phyloP scores from a whole-genome alignment of 129 eudicot species.

The Lonicera japonica region DNA sequence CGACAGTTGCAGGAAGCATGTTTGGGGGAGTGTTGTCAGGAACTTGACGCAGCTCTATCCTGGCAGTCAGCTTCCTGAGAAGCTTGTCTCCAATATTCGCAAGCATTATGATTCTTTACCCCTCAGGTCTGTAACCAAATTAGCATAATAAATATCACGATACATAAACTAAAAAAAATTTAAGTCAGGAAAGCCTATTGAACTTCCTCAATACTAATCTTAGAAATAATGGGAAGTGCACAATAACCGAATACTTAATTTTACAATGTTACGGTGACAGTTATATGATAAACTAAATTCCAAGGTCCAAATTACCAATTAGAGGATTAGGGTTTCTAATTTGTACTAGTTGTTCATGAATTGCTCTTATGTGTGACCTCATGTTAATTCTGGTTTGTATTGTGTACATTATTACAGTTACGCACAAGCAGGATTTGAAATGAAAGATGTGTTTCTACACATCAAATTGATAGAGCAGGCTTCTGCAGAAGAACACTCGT shows the following conservation, averaged over 20 bases:
- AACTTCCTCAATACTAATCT: too few species aligned
- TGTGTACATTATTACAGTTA: constrained; percentile 51
- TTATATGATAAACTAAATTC: too few species aligned
- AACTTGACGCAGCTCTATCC: constrained; percentile 97
- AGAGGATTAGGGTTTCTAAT: not conserved
- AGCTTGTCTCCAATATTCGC: constrained; percentile 83
- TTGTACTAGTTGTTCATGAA: not conserved
- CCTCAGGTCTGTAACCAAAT: constrained; percentile 53
- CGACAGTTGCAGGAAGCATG: constrained; percentile 53
- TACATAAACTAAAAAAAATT: too few species aligned
- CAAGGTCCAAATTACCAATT: not conserved
- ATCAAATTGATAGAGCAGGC: constrained; percentile 91
- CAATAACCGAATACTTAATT: too few species aligned
- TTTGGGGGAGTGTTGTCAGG: constrained; percentile 88
- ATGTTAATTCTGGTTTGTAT: constrained; percentile 16
- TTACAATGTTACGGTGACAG: too few species aligned
- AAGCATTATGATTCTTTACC: constrained; percentile 97
- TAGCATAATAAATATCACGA: too few species aligned
- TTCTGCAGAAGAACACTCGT: constrained; percentile 69
- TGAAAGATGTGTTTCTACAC: constrained; percentile 97
- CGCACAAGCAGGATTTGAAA: constrained; percentile 93
- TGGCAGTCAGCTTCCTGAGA: constrained; percentile 97
- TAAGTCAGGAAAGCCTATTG: too few species aligned
- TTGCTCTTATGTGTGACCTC: not conserved
- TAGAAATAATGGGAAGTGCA: too few species aligned